Conservation (phyloP, 225 moss, liverwort and hornwort species). For the Sphagnum tenellum region DNA sequence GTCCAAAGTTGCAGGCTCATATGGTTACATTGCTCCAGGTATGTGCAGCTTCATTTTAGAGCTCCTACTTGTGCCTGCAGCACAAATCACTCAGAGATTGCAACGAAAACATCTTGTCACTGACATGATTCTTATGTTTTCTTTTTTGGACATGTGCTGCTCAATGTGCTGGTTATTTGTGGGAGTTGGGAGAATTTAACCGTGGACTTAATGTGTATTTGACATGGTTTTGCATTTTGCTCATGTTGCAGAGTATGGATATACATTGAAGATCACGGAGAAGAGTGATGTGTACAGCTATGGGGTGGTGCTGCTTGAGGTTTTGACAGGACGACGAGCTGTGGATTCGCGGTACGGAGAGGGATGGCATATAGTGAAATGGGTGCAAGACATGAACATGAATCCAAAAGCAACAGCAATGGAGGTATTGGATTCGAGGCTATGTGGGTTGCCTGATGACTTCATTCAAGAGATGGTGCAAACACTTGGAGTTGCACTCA, state of each 20-base stretch:
- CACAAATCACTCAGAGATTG: constrained; percentile 43
- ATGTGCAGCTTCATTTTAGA: constrained; percentile 28
- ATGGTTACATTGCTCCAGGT: constrained; percentile 70
- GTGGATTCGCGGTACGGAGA: constrained; percentile 37
- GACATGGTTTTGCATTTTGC: constrained; percentile 17
- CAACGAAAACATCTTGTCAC: not conserved
- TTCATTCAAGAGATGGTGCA: constrained; percentile 50
- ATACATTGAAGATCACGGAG: constrained; percentile 39
- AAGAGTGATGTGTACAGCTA: constrained; percentile 67
- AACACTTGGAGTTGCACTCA: constrained; percentile 36
- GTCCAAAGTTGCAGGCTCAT: constrained; percentile 56
- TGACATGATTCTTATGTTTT: constrained; percentile 5
- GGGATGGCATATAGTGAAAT: constrained; percentile 50
- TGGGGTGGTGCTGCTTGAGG: constrained; percentile 66
- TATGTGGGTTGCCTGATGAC: constrained; percentile 29
- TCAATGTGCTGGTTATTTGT: not conserved
- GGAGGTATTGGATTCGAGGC: constrained; percentile 32
- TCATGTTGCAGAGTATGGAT: constrained; percentile 8
- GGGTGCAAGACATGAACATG: constrained; percentile 39
- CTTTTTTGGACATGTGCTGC: not conserved
- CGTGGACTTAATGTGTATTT: too few relatives aligned
- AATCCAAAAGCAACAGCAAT: constrained; percentile 11
- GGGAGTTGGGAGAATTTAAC: not conserved
- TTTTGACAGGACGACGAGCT: constrained; percentile 37
- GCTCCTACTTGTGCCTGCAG: too few relatives aligned